Evolutionary conservation across 2,329 filamentous ascomycete species (phyloP).

Genomic region (Colletotrichum phormii): DNA sequence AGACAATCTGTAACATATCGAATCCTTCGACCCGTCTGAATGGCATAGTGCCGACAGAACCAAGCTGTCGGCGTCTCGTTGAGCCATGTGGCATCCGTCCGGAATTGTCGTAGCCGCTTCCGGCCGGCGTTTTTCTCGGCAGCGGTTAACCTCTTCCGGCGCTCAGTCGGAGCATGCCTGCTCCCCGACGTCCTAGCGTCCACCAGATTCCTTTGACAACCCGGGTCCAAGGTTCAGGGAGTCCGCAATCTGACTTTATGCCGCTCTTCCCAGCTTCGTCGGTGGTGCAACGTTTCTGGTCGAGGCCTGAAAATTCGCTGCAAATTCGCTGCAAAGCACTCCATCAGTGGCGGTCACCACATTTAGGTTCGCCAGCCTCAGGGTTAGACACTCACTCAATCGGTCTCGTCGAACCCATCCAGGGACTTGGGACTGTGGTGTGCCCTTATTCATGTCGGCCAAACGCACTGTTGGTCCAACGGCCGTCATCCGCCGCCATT

Average conservation of each 20-base stretch:
- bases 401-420: background rate
- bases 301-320: background rate
- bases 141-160: constrained; percentile 29
- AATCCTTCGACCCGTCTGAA: background rate
- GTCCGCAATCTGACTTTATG: background rate
- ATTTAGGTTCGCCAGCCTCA: background rate
- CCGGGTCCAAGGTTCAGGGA: background rate
- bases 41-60: background rate
- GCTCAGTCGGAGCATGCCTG: constrained; percentile 2
- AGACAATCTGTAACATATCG: constrained; percentile 17
- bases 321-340: background rate
- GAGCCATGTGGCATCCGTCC: constrained; percentile 30
- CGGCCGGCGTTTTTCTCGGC: background rate
- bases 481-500: constrained; percentile 21
- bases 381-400: background rate
- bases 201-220: constrained; percentile 17
- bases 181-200: constrained; percentile 20
- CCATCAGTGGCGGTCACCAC: constrained; percentile 26
- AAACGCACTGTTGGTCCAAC: constrained; percentile 41
- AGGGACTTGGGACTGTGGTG: background rate
- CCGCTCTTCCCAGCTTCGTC: background rate
- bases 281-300: constrained; percentile 1
- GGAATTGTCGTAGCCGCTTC: constrained; percentile 24
- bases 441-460: constrained; percentile 23
- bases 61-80: background rate